Conservation (phyloP, 371 early-diverging fungal genomes). For the Parasitella parasitica region DNA sequence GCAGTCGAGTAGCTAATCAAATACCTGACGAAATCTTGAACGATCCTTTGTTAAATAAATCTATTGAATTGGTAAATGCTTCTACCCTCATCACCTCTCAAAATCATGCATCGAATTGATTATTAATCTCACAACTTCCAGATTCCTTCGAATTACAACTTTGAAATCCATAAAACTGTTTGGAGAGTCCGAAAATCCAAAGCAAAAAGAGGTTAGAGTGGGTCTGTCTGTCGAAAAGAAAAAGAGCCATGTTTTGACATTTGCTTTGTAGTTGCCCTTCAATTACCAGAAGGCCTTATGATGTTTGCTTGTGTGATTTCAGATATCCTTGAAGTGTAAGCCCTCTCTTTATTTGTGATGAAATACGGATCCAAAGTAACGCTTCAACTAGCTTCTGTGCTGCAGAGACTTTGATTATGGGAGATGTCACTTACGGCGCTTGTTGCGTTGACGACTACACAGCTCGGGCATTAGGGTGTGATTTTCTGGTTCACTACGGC, state of each 20-base stretch:
- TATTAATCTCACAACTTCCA: constrained; percentile 8
- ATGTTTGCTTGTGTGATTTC: constrained; percentile 93
- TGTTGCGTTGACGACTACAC: constrained; percentile 99
- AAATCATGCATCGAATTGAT: neutral
- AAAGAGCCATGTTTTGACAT: neutral
- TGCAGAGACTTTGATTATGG: constrained; percentile 95
- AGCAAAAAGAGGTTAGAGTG: constrained; percentile 71
- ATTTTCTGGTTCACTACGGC: constrained; percentile 99
- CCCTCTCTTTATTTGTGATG: too few species aligned
- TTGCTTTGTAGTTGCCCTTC: constrained; percentile 80
- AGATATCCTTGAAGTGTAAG: constrained; percentile 86
- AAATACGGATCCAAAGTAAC: neutral
- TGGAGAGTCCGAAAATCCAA: constrained; percentile 84
- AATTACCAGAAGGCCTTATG: constrained; percentile 99
- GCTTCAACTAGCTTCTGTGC: constrained; percentile 63
- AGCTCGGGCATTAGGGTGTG: constrained; percentile 91
- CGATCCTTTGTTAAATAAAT: constrained; percentile 75
- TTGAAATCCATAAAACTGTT: constrained; percentile 98
- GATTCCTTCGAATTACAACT: constrained; percentile 98
- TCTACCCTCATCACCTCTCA: neutral
- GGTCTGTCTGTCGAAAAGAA: neutral
- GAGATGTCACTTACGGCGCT: constrained; percentile 99
- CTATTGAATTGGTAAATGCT: constrained; percentile 65
- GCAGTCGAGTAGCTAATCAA: constrained; percentile 66
- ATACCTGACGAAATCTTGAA: constrained; percentile 86